These are phyloP conservation scores for Linum tenue DNA, from an alignment of 345 rosid genomes.

Conservation along the genomic window DNA sequence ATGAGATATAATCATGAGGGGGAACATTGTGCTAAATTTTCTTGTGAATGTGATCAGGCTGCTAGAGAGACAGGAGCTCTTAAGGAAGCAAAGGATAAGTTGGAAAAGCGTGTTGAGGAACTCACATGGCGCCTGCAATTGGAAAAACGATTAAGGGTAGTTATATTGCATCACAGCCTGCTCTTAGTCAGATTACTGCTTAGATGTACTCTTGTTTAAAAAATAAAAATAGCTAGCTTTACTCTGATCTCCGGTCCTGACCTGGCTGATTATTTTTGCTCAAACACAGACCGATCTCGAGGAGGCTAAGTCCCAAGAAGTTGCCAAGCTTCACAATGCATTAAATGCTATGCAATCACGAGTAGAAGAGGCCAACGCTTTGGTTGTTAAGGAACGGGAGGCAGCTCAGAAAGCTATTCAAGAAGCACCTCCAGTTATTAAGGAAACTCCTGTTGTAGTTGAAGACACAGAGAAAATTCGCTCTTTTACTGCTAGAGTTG, in stretches of 20 bases:
- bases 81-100: constrained; percentile 70
- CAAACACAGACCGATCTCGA: constrained; percentile 47
- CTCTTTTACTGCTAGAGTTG: constrained; percentile 44
- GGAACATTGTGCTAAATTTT: constrained; percentile 5
- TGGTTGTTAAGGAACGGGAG: constrained; percentile 48
- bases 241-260: background rate
- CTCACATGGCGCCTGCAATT: constrained; percentile 69
- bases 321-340: constrained; percentile 36
- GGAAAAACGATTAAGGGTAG: constrained; percentile 63
- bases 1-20: background rate
- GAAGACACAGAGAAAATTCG: constrained; percentile 55
- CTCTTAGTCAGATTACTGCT: background rate
- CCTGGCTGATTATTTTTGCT: background rate
- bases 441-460: constrained; percentile 54
- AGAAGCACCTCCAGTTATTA: constrained; percentile 49
- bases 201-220: too few species aligned
- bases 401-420: constrained; percentile 40
- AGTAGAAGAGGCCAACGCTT: constrained; percentile 45
- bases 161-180: background rate
- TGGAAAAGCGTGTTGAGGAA: constrained; percentile 62
- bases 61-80: constrained; percentile 71
- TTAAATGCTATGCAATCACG: constrained; percentile 45
- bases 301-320: constrained; percentile 53
- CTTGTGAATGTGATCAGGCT: constrained; percentile 28
- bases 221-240: too few species aligned